Conservation (phyloP, 2,329 filamentous ascomycete species). For the Verticillium klebahnii region DNA sequence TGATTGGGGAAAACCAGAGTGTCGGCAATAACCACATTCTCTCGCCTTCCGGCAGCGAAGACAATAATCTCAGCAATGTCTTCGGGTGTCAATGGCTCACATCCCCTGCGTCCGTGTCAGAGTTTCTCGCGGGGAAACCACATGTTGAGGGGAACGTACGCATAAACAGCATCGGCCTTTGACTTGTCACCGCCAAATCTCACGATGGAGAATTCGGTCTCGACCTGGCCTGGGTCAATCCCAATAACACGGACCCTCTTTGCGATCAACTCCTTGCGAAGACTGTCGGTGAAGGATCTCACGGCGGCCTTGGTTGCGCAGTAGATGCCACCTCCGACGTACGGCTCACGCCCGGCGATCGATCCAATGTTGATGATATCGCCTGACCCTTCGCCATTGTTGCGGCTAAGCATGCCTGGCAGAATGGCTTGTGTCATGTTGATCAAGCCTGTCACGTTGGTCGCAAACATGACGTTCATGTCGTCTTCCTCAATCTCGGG, state of each 20-base stretch:
- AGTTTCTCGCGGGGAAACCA: conserved; percentile 27
- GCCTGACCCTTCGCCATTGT: conserved; percentile 65
- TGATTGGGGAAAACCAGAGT: conserved; percentile 84
- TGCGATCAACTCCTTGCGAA: conserved; percentile 78
- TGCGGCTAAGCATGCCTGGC: conserved; percentile 72
- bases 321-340: conserved; percentile 83
- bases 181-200: conserved; percentile 82
- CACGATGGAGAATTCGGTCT: conserved; percentile 92
- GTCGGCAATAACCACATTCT: conserved; percentile 89
- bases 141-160: conserved; percentile 44
- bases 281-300: conserved; percentile 73
- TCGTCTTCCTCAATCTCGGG: conserved; percentile 79
- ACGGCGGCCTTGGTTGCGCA: conserved; percentile 91
- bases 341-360: conserved; percentile 81
- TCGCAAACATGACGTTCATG: conserved; percentile 81
- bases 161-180: conserved; percentile 88
- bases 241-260: conserved; percentile 80
- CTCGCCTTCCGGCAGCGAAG: conserved; percentile 75
- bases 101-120: conserved; percentile 44
- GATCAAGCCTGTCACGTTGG: conserved; percentile 92
- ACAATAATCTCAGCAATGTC: conserved; percentile 90
- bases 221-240: conserved; percentile 87
- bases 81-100: conserved; percentile 79
- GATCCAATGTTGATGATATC: conserved; percentile 95
- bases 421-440: conserved; percentile 93